phyloP scores from a whole-genome alignment of 805 yeast genomes.

The Clavispora vitiphila region DNA sequence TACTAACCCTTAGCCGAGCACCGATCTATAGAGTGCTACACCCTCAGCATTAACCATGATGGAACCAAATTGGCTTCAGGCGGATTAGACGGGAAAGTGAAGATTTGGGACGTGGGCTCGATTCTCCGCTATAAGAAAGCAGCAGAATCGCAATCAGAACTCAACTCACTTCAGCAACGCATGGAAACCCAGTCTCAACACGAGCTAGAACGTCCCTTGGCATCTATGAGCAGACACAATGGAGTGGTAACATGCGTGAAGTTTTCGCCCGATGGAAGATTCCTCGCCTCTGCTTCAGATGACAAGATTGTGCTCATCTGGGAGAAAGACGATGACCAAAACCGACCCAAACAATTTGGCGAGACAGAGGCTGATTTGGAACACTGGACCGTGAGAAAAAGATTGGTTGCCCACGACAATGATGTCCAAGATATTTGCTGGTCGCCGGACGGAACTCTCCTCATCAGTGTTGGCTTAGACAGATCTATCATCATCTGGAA shows the following conservation, averaged over 20 bases:
- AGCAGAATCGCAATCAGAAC: not conserved
- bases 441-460: conserved; percentile 89
- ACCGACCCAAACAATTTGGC: conserved; percentile 64
- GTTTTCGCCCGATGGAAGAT: conserved; percentile 89
- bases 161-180: conserved; percentile 2
- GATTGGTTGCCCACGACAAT: conserved; percentile 94
- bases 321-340: conserved; percentile 77
- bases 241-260: conserved; percentile 95
- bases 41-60: conserved; percentile 75
- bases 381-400: conserved; percentile 90
- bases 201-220: conserved; percentile 50
- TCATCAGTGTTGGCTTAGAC: conserved; percentile 93
- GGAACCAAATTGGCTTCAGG: conserved; percentile 89
- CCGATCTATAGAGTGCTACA: conserved; percentile 76
- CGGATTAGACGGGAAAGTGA: conserved; percentile 84
- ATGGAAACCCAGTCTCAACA: conserved; percentile 4
- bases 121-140: conserved; percentile 38
- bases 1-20: conserved; percentile 56
- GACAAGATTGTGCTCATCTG: conserved; percentile 87
- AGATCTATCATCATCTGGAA: conserved; percentile 91
- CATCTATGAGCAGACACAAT: conserved; percentile 91
- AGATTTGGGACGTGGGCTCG: conserved; percentile 75
- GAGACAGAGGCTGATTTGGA: conserved; percentile 68
- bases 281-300: conserved; percentile 91
- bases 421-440: conserved; percentile 97